A percentile compares a stretch with the other conserved stretches of the same genome.
Evolutionary conservation across 306 rosid genomes (phyloP).

Genomic region (cucumber (Cucumis sativus)): Cucumber_9930_V3 NC_026661.2:18501001-18501500

Average conservation of each 20-base stretch:
- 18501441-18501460: too few relatives aligned
- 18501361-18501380: too few relatives aligned
- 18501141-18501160: background rate
- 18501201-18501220: background rate
- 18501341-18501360: too few relatives aligned
- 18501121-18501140: background rate
- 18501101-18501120: background rate
- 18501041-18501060: too few relatives aligned
- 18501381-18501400: too few relatives aligned
- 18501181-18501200: background rate
- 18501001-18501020: too few relatives aligned
- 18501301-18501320: constrained; percentile 15
- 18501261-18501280: constrained; percentile 1
- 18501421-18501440: too few relatives aligned
- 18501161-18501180: background rate
- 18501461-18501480: too few relatives aligned
- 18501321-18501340: constrained; percentile 38
- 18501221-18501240: background rate
- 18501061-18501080: too few relatives aligned
- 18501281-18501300: constrained; percentile 40
- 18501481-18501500: too few relatives aligned
- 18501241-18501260: background rate
- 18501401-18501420: too few relatives aligned
- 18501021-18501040: too few relatives aligned
- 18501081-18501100: background rate